Evolutionary conservation across 2,329 filamentous ascomycete genomes (phyloP).

Genomic region (Fusarium cicatricum): DNA sequence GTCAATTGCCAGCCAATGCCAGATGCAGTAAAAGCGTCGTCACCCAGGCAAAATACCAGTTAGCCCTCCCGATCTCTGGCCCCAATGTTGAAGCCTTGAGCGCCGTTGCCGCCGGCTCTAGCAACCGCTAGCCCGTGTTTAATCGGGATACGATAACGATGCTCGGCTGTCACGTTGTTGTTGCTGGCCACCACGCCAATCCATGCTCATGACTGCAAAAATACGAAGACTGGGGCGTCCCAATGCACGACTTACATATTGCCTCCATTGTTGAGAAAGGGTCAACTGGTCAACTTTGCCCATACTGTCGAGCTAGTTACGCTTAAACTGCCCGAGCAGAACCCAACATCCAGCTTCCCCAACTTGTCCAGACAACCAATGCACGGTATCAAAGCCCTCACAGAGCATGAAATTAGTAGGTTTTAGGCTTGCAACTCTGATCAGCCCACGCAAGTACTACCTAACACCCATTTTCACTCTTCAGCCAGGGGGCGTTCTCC

Average conservation of each 20-base stretch:
- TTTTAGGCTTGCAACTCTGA: too few species aligned
- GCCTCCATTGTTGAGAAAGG: neutral
- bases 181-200: slow-evolving; percentile 1
- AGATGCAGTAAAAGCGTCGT: slow-evolving; percentile 12
- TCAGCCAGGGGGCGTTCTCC: too few species aligned
- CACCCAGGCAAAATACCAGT: slow-evolving; percentile 13
- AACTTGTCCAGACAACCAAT: neutral
- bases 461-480: too few species aligned
- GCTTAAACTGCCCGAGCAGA: neutral
- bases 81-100: neutral
- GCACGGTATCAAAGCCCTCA: too few species aligned
- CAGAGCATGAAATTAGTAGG: too few species aligned
- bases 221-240: slow-evolving; percentile 10
- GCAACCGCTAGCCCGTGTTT: slow-evolving; percentile 7
- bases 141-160: slow-evolving; percentile 30
- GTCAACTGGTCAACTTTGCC: neutral
- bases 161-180: slow-evolving; percentile 8
- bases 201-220: neutral
- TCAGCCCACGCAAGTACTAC: too few species aligned
- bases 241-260: neutral
- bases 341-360: neutral
- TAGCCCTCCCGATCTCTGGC: neutral
- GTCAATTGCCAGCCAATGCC: slow-evolving; percentile 1
- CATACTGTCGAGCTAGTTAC: neutral
- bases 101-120: slow-evolving; percentile 7